Base-by-base conservation (phyloP, 257 asterid genomes). In the Penstemon newberryi region DNA sequence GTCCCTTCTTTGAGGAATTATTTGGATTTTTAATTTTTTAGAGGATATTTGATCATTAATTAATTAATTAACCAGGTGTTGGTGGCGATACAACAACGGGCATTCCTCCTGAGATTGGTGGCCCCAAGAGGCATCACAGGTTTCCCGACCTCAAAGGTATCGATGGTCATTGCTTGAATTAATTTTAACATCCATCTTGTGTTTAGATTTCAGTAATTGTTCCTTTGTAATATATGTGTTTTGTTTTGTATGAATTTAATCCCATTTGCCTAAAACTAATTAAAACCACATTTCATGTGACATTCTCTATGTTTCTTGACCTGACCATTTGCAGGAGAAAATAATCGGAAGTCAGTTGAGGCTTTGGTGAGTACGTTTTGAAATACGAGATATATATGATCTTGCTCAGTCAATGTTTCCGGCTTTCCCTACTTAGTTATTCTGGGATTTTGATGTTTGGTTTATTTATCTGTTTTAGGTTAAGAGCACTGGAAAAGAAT, bases 401-500 rank as follows among this genome's bases (percentile, higher is more conserved):
- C 41, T 60, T 3, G 0, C 9, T 1, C 42, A 6, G 18, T 5
- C 6, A 36, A 4, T 56, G 44, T 41, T 25, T 38, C 6, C 50
- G 9, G 3, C 4, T 5, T 3, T 41, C 38, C 9, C 4, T 15
- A 2, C 33, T 25, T 10, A 43, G 15, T 1, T 4, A 7, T 7
- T 6, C 5, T 56, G 3, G 37, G 66, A 13, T 13, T 40, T 9
- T 56, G 51, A 46, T 49, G 15, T 39, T 38, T 41, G 52, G 42
- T 33, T 53, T 11, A 38, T 53, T 54, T 25, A 52, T 7, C 4
- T 60, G 65, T 15, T 13, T 52, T 73, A 90, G 98, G 94, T 93
- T 41, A 88, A 81, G 79, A 86, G 83, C 75, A 90, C 94, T 10
- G 96, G 99, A 53, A 90, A 88, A 79, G 97, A 93, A 70, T 81